Conservation (phyloP, 768 basidiomycete genomes). For the Tulasnella sp. region DNA sequence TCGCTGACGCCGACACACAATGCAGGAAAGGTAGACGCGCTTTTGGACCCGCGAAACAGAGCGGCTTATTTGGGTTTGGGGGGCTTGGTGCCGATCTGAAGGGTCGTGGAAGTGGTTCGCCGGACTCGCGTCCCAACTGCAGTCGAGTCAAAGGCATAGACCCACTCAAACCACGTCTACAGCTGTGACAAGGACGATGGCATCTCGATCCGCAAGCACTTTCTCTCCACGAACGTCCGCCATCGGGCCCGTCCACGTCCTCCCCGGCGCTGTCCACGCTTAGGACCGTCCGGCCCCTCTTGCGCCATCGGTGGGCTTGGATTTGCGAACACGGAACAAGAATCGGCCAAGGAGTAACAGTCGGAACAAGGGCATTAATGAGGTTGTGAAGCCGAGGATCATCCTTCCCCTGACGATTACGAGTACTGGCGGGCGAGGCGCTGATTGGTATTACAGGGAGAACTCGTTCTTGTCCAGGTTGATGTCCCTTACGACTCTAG, state of each 20-base stretch:
- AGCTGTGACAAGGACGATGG: neutral
- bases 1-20: neutral
- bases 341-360: slow-evolving; percentile 10
- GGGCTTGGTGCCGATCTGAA: slow-evolving; percentile 61
- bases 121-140: neutral
- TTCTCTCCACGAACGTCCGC: neutral
- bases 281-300: neutral
- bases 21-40: slow-evolving; percentile 52
- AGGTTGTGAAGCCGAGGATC: neutral
- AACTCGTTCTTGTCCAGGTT: slow-evolving; percentile 8
- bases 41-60: slow-evolving; percentile 77
- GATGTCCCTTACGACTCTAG: slow-evolving; percentile 13
- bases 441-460: neutral
- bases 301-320: neutral
- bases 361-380: neutral
- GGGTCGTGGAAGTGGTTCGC: slow-evolving; percentile 45
- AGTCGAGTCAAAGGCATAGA: neutral
- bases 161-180: neutral
- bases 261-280: neutral
- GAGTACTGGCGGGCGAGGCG: neutral
- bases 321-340: neutral
- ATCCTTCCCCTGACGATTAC: neutral
- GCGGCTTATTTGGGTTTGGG: slow-evolving; percentile 69
- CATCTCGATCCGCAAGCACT: neutral
- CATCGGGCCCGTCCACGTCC: neutral